These are phyloP conservation scores for Candida qinlingensis DNA, from an alignment of 805 yeast species.

Conservation along the genomic window DNA sequence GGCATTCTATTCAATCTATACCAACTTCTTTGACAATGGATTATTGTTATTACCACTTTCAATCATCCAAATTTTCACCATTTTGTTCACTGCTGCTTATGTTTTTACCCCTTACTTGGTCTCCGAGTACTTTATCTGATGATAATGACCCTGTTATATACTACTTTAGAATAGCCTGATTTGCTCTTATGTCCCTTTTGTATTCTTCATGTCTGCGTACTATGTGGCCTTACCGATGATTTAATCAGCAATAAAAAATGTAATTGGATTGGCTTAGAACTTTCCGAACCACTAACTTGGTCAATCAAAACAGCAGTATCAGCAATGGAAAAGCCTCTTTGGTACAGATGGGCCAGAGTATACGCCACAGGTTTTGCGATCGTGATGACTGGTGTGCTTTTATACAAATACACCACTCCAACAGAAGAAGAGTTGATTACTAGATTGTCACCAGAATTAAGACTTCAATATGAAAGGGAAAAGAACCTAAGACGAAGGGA, in stretches of 20 bases:
- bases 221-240: constrained; percentile 1
- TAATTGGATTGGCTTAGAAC: constrained; percentile 3
- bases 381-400: constrained; percentile 64
- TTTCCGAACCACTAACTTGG: background rate
- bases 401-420: constrained; percentile 74
- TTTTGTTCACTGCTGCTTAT: constrained; percentile 65
- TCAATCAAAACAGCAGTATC: background rate
- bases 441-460: constrained; percentile 74
- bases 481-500: constrained; percentile 57
- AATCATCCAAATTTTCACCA: constrained; percentile 58
- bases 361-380: constrained; percentile 59
- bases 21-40: constrained; percentile 66
- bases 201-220: too few species aligned
- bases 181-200: too few species aligned
- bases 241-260: constrained; percentile 4
- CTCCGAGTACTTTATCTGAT: constrained; percentile 14
- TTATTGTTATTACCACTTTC: constrained; percentile 64
- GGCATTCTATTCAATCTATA: constrained; percentile 74
- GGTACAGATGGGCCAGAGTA: constrained; percentile 57
- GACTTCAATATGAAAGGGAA: constrained; percentile 67
- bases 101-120: constrained; percentile 76
- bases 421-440: constrained; percentile 76
- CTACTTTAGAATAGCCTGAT: background rate
- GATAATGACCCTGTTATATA: background rate
- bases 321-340: constrained; percentile 35